Conservation (phyloP, 805 yeast genomes). For the Cephaloascus fragrans region DNA sequence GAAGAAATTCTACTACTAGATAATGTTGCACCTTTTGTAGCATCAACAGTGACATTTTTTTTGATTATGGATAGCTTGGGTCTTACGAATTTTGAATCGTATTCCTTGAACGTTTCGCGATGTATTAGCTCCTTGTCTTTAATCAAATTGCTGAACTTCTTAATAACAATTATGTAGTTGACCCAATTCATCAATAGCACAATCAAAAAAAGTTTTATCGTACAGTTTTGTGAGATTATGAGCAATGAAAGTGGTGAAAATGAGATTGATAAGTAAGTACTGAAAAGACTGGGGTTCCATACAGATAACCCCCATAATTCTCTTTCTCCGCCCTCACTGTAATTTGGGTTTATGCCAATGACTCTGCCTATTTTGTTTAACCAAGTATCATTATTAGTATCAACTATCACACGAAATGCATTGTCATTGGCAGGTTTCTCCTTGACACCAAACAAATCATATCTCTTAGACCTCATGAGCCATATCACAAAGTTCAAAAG, state of each 20-base stretch:
- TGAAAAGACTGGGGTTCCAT: constrained; percentile 31
- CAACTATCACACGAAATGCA: not conserved
- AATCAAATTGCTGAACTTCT: constrained; percentile 34
- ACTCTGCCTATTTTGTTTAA: not conserved
- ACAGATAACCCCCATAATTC: constrained; percentile 27
- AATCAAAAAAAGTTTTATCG: constrained; percentile 24
- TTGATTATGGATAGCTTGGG: constrained; percentile 42
- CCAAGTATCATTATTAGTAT: not conserved
- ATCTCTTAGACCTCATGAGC: not conserved
- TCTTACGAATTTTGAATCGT: constrained; percentile 49
- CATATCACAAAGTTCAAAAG: not conserved
- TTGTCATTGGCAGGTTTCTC: not conserved
- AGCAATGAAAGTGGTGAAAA: not conserved
- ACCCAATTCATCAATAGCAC: constrained; percentile 24
- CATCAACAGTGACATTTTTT: constrained; percentile 55
- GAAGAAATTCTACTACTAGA: constrained; percentile 13
- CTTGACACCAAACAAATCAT: no score
- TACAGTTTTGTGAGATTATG: not conserved
- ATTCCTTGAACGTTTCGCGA: constrained; percentile 54
- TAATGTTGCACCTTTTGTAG: constrained; percentile 28
- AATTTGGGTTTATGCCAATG: not conserved
- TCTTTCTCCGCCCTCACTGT: constrained; percentile 6
- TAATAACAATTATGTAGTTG: constrained; percentile 27
- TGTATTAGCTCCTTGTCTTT: constrained; percentile 52
- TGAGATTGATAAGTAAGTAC: constrained; percentile 12